Evolutionary conservation across 2,329 filamentous ascomycete genomes (phyloP), one percentile per base, ranked within the genome.

Genomic region (Pyrenophora graminea): DNA sequence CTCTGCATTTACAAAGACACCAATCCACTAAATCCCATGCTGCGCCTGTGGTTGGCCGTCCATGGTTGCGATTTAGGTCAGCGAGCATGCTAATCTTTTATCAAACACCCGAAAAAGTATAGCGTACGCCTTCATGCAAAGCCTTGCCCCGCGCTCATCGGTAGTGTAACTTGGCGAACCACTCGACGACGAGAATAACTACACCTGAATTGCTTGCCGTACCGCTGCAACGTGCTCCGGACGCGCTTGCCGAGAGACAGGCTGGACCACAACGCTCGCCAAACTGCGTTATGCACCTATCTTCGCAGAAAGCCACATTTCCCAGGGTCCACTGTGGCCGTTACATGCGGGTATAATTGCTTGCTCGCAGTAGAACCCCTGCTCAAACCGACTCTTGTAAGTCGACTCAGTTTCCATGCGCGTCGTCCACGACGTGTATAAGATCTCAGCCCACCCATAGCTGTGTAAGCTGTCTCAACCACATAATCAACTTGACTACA

Each of bases 141-240:
- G 58, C 59, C 63, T 34, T 63, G 64, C 51, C 45, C 54, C 54
- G 33, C 18, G 41, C 38, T 53, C 45, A 53, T 55, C 49, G 39
- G 43, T 55, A 36, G 59, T 66, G 62, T 50, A 60, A 62, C 61
- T 57, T 56, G 46, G 54, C 56, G 57, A 65, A 55, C 68, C 69
- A 71, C 56, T 69, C 30, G 45, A 61, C 45, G 54, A 61, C 62
- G 53, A 67, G 66, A 70, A 72, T 70, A 69, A 67, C 66, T 58
- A 55, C 54, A 55, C 45, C 52, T 55, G 53, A 44, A 61, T 62
- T 57, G 62, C 64, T 60, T 66, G 55, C 58, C 51, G 56, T 61
- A 58, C 48, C 45, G 46, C 39, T 58, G 57, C 56, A 49, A 60
- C 55, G 55, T 63, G 56, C 62, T 45, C 56, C 63, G 60, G 61